These are phyloP conservation scores for Gossypium sturtianum DNA, from an alignment of 345 rosid genomes.

Conservation along the genomic window DNA sequence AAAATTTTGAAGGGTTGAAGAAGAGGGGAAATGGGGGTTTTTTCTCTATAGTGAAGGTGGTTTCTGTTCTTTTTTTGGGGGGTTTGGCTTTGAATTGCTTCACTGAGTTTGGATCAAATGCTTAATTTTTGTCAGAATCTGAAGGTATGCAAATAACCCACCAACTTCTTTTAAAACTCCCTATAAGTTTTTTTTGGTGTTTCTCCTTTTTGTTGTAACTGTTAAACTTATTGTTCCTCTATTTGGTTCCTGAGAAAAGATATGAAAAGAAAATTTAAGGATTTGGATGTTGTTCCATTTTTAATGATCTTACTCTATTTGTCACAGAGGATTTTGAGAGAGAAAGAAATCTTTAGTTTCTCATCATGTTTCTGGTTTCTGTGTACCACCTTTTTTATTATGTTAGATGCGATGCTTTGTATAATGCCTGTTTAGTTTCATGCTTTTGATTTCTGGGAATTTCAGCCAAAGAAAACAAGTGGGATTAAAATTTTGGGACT, in stretches of 20 bases:
- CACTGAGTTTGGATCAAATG: constrained; percentile 28
- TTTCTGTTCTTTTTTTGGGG: constrained; percentile 20
- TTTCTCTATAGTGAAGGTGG: constrained; percentile 15
- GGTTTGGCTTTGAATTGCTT: constrained; percentile 25
- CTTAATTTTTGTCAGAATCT: constrained; percentile 42
- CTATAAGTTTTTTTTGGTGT: not conserved
- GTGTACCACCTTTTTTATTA: not conserved
- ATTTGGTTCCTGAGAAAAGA: not conserved
- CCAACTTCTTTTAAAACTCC: not conserved
- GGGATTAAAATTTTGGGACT: not conserved
- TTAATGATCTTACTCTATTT: not conserved
- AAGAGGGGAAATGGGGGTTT: constrained; percentile 27
- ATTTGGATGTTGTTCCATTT: not conserved
- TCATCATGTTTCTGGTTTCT: not conserved
- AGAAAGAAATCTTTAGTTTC: not conserved
- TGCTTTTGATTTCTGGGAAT: not conserved
- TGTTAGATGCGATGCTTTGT: not conserved
- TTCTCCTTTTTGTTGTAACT: not conserved
- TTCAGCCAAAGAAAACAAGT: not conserved
- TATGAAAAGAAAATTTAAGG: not conserved
- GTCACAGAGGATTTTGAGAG: not conserved
- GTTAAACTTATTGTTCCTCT: not conserved
- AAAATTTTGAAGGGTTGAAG: not conserved
- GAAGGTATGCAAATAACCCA: constrained; percentile 37
- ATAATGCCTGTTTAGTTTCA: not conserved